phyloP scores from a whole-genome alignment of 108 stramenopile species.

The Cyclotella sp. region DNA sequence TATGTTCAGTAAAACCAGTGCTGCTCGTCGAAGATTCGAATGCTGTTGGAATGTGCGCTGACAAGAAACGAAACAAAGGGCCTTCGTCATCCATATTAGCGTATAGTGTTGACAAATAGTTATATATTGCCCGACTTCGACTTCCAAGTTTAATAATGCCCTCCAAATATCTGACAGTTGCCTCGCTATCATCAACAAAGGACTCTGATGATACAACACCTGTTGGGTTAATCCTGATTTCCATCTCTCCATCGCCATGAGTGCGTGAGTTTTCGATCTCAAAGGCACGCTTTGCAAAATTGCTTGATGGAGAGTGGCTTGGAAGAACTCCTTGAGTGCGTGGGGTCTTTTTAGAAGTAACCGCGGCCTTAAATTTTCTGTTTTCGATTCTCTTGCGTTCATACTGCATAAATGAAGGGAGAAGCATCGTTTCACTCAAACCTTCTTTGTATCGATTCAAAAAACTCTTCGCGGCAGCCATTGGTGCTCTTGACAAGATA shows the following conservation, averaged over 20 bases:
- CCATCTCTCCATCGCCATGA: constrained; percentile 36
- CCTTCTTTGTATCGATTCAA: constrained; percentile 78
- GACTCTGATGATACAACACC: constrained; percentile 18
- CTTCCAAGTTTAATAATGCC: constrained; percentile 86
- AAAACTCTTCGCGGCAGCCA: constrained; percentile 72
- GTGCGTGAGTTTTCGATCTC: constrained; percentile 41
- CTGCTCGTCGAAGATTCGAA: constrained; percentile 24
- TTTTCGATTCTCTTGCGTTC: constrained; percentile 56
- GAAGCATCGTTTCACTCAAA: constrained; percentile 69
- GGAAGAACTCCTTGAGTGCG: constrained; percentile 24
- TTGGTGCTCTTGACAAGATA: constrained; percentile 75
- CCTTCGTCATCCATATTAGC: constrained; percentile 83
- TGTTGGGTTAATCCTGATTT: constrained; percentile 49
- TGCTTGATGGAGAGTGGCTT: constrained; percentile 13
- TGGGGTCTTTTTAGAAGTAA: constrained; percentile 12
- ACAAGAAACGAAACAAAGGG: constrained; percentile 81
- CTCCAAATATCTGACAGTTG: constrained; percentile 72
- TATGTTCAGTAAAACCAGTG: constrained; percentile 21
- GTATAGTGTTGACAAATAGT: constrained; percentile 79
- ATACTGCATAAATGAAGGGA: constrained; percentile 84
- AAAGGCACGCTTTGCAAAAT: constrained; percentile 26
- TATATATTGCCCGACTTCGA: constrained; percentile 75
- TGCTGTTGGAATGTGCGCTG: constrained; percentile 69
- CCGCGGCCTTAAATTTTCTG: constrained; percentile 30
- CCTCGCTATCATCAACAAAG: constrained; percentile 73